Conservation (phyloP, 2,329 filamentous ascomycete species). For the Botrytis byssoidea region DNA sequence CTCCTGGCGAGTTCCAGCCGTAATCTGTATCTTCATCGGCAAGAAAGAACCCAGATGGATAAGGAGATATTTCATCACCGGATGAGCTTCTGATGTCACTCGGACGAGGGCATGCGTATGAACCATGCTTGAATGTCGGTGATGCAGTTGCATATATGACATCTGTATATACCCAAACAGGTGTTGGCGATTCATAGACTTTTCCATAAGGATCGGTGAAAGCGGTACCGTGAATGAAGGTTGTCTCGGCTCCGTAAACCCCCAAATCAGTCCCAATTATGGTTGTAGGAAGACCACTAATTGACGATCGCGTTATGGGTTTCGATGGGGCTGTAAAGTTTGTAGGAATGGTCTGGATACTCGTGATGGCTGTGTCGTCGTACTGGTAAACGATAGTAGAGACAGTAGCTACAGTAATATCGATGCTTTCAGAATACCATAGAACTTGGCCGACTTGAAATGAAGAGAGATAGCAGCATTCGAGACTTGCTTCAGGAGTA, state of each 20-base stretch:
- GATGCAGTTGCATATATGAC: conserved; percentile 12
- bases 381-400: conserved; percentile 26
- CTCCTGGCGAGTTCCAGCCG: conserved; percentile 14
- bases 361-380: conserved; percentile 23
- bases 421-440: conserved; percentile 23
- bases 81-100: background rate
- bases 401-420: conserved; percentile 23
- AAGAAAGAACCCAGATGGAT: conserved; percentile 23
- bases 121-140: background rate
- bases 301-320: background rate
- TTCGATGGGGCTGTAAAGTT: conserved; percentile 17
- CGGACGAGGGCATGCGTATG: conserved; percentile 16
- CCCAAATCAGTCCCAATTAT: conserved; percentile 19
- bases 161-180: conserved; percentile 23
- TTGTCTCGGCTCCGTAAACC: conserved; percentile 20
- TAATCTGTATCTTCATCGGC: conserved; percentile 13
- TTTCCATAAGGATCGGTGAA: conserved; percentile 27
- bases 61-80: conserved; percentile 18
- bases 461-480: conserved; percentile 24
- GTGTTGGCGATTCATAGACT: conserved; percentile 25
- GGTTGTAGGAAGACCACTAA: conserved; percentile 18
- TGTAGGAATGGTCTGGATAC: conserved; percentile 8
- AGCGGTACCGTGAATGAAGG: conserved; percentile 23
- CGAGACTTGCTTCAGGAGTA: conserved; percentile 7
- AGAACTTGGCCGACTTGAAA: conserved; percentile 23